Conservation (phyloP, 176 grass and related monocot species). For the Microstegium vimineum region DNA sequence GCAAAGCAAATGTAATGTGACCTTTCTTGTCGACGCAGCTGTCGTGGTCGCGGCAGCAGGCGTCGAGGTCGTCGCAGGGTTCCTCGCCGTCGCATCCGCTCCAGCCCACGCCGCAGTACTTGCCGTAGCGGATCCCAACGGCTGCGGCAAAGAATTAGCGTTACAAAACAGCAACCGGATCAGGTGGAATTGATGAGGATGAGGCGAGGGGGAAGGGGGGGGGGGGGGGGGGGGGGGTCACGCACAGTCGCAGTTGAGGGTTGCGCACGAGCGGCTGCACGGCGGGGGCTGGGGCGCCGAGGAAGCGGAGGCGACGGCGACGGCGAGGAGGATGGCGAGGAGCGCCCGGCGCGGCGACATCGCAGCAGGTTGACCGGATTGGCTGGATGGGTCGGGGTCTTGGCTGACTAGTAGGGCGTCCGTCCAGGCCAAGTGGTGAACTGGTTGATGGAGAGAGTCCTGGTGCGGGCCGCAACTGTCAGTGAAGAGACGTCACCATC, state of each 20-base stretch:
- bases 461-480: background rate
- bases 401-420: too few species aligned
- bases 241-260: conserved; percentile 75
- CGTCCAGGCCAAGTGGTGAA: too few species aligned
- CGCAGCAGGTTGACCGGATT: background rate
- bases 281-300: conserved; percentile 23
- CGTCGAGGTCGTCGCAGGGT: conserved; percentile 93
- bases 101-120: conserved; percentile 87
- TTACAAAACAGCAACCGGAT: background rate
- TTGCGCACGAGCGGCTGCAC: conserved; percentile 74
- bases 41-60: conserved; percentile 85
- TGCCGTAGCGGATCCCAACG: conserved; percentile 80
- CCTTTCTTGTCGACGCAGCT: conserved; percentile 89
- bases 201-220: background rate
- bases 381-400: background rate
- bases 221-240: background rate
- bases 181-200: background rate
- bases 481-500: background rate
- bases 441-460: background rate
- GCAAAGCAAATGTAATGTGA: background rate
- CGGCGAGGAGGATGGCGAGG: background rate
- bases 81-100: conserved; percentile 83
- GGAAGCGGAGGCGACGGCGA: conserved; percentile 8
- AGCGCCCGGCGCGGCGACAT: background rate
- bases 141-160: conserved; percentile 22